phyloP scores from a whole-genome alignment of 1,284 basidiomycete genomes.

The Coniophora puteana region DNA sequence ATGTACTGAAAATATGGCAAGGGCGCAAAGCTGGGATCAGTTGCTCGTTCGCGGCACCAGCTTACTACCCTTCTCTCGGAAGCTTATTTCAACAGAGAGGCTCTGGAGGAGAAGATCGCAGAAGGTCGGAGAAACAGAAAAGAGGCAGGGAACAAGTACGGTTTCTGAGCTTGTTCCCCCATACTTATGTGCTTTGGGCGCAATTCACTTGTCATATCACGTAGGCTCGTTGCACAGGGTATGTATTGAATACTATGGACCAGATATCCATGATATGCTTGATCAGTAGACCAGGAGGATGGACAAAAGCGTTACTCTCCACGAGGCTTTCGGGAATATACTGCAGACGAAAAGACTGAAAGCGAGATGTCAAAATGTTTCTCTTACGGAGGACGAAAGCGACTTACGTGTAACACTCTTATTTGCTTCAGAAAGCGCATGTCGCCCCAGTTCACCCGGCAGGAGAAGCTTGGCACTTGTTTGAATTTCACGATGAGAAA shows the following conservation, averaged over 20 bases:
- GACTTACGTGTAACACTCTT: constrained; percentile 44
- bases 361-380: background rate
- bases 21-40: constrained; percentile 65
- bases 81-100: constrained; percentile 75
- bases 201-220: constrained; percentile 28
- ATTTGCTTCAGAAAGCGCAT: constrained; percentile 59
- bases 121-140: constrained; percentile 77
- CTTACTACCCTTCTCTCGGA: constrained; percentile 72
- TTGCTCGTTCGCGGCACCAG: constrained; percentile 72
- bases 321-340: constrained; percentile 12
- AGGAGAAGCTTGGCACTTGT: constrained; percentile 77
- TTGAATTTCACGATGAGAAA: constrained; percentile 78
- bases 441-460: constrained; percentile 64
- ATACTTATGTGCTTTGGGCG: background rate
- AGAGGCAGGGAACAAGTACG: constrained; percentile 85
- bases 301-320: constrained; percentile 12
- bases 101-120: constrained; percentile 75
- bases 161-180: constrained; percentile 39
- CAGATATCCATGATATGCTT: background rate
- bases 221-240: constrained; percentile 31
- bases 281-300: constrained; percentile 7
- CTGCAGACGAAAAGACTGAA: constrained; percentile 7
- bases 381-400: background rate
- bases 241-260: background rate
- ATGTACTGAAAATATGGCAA: constrained; percentile 22